Conservation (phyloP, 2,329 filamentous ascomycete species). For the Trichoderma sp. region DNA sequence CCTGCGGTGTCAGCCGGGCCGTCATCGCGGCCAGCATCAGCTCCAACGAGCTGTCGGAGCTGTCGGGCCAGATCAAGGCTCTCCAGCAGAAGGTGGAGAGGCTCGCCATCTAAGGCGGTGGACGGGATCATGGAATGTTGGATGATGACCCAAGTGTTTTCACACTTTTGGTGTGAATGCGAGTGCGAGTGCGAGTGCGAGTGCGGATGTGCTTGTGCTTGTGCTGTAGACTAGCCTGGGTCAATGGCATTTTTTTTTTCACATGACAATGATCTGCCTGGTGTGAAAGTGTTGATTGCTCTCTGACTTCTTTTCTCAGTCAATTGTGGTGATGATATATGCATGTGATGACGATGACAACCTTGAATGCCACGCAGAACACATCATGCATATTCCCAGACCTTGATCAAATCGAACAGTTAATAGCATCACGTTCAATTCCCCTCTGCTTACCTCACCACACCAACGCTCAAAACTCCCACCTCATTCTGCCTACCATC, state of each 20-base stretch:
- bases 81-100: conserved; percentile 96
- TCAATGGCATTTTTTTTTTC: conserved; percentile 21
- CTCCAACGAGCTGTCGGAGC: conserved; percentile 86
- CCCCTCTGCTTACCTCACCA: too few relatives aligned
- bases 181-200: not conserved
- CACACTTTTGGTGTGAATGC: not conserved
- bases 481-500: too few relatives aligned
- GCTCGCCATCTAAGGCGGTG: conserved; percentile 78
- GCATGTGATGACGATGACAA: not conserved
- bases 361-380: not conserved
- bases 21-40: conserved; percentile 90
- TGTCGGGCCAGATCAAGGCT: conserved; percentile 82
- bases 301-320: not conserved
- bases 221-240: not conserved
- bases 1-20: conserved; percentile 83
- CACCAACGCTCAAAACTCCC: too few relatives aligned
- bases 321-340: not conserved
- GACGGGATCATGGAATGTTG: too few relatives aligned
- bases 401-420: too few relatives aligned
- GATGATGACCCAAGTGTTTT: not conserved
- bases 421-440: too few relatives aligned
- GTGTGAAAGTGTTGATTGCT: not conserved
- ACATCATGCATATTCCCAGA: too few relatives aligned
- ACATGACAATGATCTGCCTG: not conserved
- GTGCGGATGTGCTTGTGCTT: not conserved